phyloP scores from a whole-genome alignment of 768 basidiomycete genomes.

The Serendipita sp. region DNA sequence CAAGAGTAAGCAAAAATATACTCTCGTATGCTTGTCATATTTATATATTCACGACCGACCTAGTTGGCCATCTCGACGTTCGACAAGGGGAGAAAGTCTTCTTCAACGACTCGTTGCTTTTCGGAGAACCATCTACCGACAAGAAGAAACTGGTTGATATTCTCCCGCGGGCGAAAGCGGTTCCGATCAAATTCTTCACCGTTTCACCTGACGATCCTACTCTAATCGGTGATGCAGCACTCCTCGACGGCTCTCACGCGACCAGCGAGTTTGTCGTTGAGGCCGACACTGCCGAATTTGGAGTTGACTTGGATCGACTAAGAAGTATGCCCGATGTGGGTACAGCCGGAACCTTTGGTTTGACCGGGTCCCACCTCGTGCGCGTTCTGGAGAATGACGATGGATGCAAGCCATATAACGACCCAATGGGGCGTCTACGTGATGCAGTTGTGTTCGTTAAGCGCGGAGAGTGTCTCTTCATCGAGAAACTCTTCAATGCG shows the following conservation, averaged over 20 bases:
- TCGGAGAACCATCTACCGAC: conserved; percentile 20
- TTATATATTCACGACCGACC: conserved; percentile 5
- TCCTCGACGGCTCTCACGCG: background rate
- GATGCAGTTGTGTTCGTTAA: conserved; percentile 42
- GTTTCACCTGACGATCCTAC: background rate
- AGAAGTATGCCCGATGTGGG: conserved; percentile 12
- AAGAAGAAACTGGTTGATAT: conserved; percentile 19
- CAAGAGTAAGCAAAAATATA: conserved; percentile 47
- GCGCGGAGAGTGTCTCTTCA: conserved; percentile 78
- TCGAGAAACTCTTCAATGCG: conserved; percentile 64
- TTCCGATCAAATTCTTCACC: background rate
- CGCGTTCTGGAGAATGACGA: conserved; percentile 35
- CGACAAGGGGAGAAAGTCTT: conserved; percentile 64
- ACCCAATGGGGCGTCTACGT: conserved; percentile 27
- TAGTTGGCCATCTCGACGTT: conserved; percentile 73
- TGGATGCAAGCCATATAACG: conserved; percentile 45
- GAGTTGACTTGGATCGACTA: conserved; percentile 32
- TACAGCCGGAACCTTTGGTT: conserved; percentile 22
- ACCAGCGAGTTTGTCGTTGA: conserved; percentile 9
- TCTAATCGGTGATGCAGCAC: background rate
- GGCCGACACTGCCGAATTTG: conserved; percentile 44
- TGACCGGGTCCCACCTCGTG: conserved; percentile 37
- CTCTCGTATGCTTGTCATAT: background rate
- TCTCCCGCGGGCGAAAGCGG: background rate
- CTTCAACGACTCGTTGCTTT: conserved; percentile 49